These are phyloP conservation scores for Jatropha curcas DNA, from an alignment of 345 rosid species.

Conservation along the genomic window DNA sequence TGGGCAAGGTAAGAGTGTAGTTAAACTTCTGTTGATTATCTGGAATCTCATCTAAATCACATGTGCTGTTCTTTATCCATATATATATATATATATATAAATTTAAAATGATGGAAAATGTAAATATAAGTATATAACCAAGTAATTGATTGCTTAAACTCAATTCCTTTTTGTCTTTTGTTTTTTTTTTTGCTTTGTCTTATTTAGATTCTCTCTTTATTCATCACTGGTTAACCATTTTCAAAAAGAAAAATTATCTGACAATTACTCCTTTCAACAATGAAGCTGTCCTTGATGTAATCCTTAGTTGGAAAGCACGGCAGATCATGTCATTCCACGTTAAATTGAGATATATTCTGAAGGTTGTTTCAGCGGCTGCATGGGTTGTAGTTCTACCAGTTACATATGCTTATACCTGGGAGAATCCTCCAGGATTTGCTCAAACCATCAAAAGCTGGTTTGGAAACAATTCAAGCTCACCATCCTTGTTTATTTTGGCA, in stretches of 20 bases:
- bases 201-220: background rate
- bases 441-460: slow-evolving; percentile 94
- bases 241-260: background rate
- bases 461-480: slow-evolving; percentile 68
- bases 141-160: background rate
- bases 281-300: slow-evolving; percentile 95
- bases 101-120: background rate
- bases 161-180: background rate
- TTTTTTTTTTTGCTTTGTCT: background rate
- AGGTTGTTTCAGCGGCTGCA: slow-evolving; percentile 88
- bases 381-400: slow-evolving; percentile 94
- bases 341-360: slow-evolving; percentile 90
- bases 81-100: background rate
- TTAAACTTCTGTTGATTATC: slow-evolving; percentile 1
- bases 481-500: slow-evolving; percentile 80
- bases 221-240: background rate
- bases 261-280: slow-evolving; percentile 15
- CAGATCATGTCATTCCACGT: slow-evolving; percentile 88
- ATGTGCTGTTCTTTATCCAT: background rate
- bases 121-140: background rate
- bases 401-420: slow-evolving; percentile 89
- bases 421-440: slow-evolving; percentile 87
- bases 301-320: slow-evolving; percentile 88
- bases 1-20: slow-evolving; percentile 74
- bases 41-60: background rate